A percentile compares a stretch with the other conserved stretches of the same genome.
phyloP scores from a whole-genome alignment of 2,329 filamentous ascomycete species.

The Zymoseptoria pseudotritici region DNA sequence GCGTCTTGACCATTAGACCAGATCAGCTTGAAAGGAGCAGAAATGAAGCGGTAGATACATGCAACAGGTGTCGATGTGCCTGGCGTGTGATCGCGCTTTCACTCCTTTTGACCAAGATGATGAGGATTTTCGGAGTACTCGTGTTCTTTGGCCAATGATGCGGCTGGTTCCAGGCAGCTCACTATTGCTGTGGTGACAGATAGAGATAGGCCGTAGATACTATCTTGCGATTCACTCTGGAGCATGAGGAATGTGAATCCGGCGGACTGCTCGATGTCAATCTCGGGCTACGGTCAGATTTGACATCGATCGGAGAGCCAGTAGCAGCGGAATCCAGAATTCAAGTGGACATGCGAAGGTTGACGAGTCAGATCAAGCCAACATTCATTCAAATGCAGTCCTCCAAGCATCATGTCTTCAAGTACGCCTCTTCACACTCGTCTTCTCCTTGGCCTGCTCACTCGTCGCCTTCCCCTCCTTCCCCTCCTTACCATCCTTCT shows the following conservation, averaged over 20 bases:
- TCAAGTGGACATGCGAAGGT: background rate
- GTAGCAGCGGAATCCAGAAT: background rate
- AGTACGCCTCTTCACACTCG: constrained; percentile 24
- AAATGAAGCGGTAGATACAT: too few relatives aligned
- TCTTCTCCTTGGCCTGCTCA: constrained; percentile 21
- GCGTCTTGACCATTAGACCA: background rate
- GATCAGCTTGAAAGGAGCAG: background rate
- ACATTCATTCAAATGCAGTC: background rate
- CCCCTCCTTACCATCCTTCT: constrained; percentile 14
- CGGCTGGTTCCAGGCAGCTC: too few relatives aligned
- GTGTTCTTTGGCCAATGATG: too few relatives aligned
- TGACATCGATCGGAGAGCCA: background rate
- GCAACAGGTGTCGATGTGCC: too few relatives aligned
- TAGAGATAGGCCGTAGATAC: too few relatives aligned
- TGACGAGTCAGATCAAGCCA: background rate
- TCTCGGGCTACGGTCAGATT: background rate
- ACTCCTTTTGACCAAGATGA: too few relatives aligned
- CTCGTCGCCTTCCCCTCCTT: constrained; percentile 19
- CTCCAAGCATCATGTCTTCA: constrained; percentile 18
- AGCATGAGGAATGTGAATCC: too few relatives aligned
- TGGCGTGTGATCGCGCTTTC: too few relatives aligned
- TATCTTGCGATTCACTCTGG: too few relatives aligned
- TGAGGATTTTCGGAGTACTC: too few relatives aligned
- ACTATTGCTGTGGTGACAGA: too few relatives aligned
- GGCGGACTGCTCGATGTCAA: background rate